Conservation (phyloP, 2,329 filamentous ascomycete genomes). For the Sporothrix pallida region DNA sequence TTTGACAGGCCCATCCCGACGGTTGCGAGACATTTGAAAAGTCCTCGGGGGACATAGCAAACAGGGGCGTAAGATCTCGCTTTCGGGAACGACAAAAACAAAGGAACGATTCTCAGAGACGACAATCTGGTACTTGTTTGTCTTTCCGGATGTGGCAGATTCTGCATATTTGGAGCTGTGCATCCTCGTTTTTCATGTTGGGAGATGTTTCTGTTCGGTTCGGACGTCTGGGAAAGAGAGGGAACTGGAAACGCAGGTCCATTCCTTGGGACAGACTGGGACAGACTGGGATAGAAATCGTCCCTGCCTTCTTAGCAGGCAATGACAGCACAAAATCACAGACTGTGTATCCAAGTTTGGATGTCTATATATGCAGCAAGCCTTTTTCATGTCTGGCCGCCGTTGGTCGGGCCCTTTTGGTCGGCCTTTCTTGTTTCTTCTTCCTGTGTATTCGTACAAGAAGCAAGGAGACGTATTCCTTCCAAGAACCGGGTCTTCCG, state of each 20-base stretch:
- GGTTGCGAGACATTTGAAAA: not conserved
- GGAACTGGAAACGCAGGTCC: not conserved
- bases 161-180: not conserved
- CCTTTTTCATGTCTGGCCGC: constrained; percentile 4
- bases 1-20: not conserved
- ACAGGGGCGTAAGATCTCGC: not conserved
- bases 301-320: not conserved
- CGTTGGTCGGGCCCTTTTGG: constrained; percentile 13
- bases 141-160: constrained; percentile 15
- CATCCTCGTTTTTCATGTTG: too few relatives aligned
- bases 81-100: not conserved
- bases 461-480: not conserved
- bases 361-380: not conserved
- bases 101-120: not conserved
- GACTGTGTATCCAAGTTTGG: not conserved
- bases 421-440: not conserved
- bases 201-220: not conserved
- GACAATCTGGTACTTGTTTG: not conserved
- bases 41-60: not conserved
- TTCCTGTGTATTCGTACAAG: not conserved
- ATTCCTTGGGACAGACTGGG: not conserved
- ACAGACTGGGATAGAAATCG: not conserved
- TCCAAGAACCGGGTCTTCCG: not conserved
- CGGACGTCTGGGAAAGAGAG: not conserved
- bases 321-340: not conserved